Base-by-base conservation (phyloP, 805 yeast genomes). In the Starmera caribaea region DNA sequence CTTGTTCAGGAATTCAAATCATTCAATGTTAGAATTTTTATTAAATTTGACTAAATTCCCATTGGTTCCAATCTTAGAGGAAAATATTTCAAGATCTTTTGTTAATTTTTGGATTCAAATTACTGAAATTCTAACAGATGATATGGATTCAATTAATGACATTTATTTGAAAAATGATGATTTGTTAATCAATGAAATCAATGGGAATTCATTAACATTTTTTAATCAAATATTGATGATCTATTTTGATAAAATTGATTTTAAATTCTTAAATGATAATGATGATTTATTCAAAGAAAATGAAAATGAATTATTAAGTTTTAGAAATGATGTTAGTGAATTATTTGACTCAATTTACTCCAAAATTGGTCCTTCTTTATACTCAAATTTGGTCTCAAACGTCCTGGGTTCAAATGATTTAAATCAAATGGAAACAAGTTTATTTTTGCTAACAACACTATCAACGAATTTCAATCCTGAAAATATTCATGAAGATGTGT, bases 291-390 rank as follows among this genome's bases (percentile, higher is more conserved):
- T 64, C 30, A 53, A 57, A 5, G 50, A 51, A 8, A 55, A 56
- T 2, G 50, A 48, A 14, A 51, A 51, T 16, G 94, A 81, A 46
- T 85, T 88, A 50, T 59, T 61, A 16, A 69, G 76, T 21, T 90
- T 76, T 57, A 70, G 97, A 48, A 62, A 74, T 28, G 90, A 82
- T 44, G 81, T 82, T 9, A 73, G 81, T 1, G 97, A 92, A 48
- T 66, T 89, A 31, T 74, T 85, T 46, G 92, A 87, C 40, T 66
- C 76, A 0, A 59, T 81, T 2, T 85, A 81, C 63, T 74, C 87
- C 1, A 64, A 84, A 5, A 65, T 86, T 30, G 85, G 83, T 31
- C 40, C 57, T 0, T 61, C 68, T 2, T 56, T 85, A 30, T 74
- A 73, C 45, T 61, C 63, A 5, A 65, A 59, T 16, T 55, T 84